phyloP scores from a whole-genome alignment of 164 flowering plant genomes.

The Macadamia integrifolia region DNA sequence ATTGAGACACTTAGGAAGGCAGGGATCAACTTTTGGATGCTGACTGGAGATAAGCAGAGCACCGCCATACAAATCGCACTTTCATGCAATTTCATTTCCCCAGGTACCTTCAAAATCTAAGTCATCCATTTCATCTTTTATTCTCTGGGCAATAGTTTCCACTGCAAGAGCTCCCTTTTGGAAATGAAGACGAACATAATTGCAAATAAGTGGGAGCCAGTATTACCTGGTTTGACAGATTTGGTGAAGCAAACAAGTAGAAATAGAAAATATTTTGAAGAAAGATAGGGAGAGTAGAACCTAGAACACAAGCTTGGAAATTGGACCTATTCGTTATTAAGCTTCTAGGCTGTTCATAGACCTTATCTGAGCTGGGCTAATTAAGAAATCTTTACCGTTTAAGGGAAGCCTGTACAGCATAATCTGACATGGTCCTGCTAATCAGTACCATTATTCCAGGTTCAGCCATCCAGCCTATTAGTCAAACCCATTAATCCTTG shows the following conservation, averaged over 20 bases:
- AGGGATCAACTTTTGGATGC: constrained; percentile 99
- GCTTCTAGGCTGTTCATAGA: too few species aligned
- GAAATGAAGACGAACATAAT: neutral
- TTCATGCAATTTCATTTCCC: constrained; percentile 90
- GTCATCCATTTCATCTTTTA: neutral
- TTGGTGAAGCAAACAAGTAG: neutral
- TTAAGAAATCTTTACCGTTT: too few species aligned
- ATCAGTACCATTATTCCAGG: too few species aligned
- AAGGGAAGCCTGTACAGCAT: too few species aligned
- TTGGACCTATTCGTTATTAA: too few species aligned
- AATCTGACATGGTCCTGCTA: too few species aligned
- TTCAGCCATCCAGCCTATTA: too few species aligned
- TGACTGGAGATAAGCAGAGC: constrained; percentile 95
- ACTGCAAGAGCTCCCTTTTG: neutral
- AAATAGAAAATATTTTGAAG: too few species aligned
- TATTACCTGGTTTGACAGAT: neutral
- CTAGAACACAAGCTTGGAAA: too few species aligned
- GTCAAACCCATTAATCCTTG: too few species aligned
- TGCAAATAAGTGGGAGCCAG: neutral
- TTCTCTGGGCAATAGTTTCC: neutral
- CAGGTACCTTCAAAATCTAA: constrained; percentile 43
- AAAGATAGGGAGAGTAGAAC: too few species aligned
- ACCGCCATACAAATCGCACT: constrained; percentile 98
- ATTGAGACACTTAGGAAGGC: constrained; percentile 90
- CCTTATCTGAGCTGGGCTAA: too few species aligned